phyloP scores from a whole-genome alignment of 169 alveolate species.

The Babesia sp. region DNA sequence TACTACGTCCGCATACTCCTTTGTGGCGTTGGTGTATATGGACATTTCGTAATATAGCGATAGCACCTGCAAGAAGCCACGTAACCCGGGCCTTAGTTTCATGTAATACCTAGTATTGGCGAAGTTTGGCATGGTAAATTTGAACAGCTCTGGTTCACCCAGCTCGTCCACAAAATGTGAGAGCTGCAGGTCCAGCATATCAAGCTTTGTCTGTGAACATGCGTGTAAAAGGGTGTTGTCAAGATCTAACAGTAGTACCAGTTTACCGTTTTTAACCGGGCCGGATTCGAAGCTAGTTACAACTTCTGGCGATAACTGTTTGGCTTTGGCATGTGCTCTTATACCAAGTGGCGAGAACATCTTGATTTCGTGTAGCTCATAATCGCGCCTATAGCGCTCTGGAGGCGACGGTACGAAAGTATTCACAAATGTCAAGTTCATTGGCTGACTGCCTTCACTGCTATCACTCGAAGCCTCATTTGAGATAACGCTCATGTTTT shows the following conservation, averaged over 20 bases:
- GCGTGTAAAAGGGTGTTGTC: constrained; percentile 90
- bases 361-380: constrained; percentile 61
- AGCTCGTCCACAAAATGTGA: constrained; percentile 83
- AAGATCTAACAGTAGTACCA: constrained; percentile 83
- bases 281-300: constrained; percentile 53
- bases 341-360: constrained; percentile 63
- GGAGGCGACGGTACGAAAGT: constrained; percentile 66
- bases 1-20: constrained; percentile 91
- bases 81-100: constrained; percentile 88
- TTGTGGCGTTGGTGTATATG: constrained; percentile 89
- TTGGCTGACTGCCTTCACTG: not conserved
- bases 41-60: constrained; percentile 87
- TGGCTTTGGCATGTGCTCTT: constrained; percentile 53
- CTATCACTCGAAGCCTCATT: constrained; percentile 26
- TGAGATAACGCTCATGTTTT: constrained; percentile 65
- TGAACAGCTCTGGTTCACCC: constrained; percentile 89
- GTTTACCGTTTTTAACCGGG: constrained; percentile 75
- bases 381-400: constrained; percentile 47
- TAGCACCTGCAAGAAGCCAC: constrained; percentile 83
- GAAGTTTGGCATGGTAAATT: constrained; percentile 83
- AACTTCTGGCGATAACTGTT: constrained; percentile 37
- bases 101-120: constrained; percentile 83
- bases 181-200: constrained; percentile 78
- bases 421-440: constrained; percentile 37
- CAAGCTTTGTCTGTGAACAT: constrained; percentile 80